Evolutionary conservation across 176 grass and related monocot genomes (phyloP).

Genomic region (Oryza brachyantha): DNA sequence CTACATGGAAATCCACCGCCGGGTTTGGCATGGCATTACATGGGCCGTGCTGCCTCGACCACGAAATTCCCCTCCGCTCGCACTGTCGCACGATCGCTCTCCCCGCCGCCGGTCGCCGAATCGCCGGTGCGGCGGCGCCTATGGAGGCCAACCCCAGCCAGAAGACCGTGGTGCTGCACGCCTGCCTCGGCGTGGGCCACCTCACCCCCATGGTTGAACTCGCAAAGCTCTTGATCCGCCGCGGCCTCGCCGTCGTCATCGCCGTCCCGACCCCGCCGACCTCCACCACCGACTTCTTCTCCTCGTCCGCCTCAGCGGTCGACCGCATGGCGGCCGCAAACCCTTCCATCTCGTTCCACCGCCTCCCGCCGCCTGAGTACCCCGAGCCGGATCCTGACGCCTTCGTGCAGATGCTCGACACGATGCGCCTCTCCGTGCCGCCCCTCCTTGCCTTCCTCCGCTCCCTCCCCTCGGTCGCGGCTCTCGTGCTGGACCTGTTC

Average conservation of each 20-base stretch:
- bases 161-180: constrained; percentile 44
- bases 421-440: constrained; percentile 25
- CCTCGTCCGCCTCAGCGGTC: constrained; percentile 9
- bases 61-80: not conserved
- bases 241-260: constrained; percentile 39
- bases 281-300: constrained; percentile 14
- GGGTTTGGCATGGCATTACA: too few species aligned
- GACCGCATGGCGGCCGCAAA: constrained; percentile 23
- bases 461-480: constrained; percentile 33
- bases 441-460: constrained; percentile 37
- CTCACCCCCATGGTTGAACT: constrained; percentile 63
- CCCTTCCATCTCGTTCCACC: constrained; percentile 37
- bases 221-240: constrained; percentile 43
- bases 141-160: constrained; percentile 11
- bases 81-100: not conserved
- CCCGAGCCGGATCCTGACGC: constrained; percentile 8
- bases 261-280: constrained; percentile 30
- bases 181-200: constrained; percentile 52
- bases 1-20: too few species aligned
- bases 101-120: not conserved
- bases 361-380: constrained; percentile 33
- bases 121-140: not conserved
- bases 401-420: constrained; percentile 31
- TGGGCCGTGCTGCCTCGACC: too few species aligned
- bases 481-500: constrained; percentile 56